Percentiles rank a stretch among this genome's conserved stretches.
phyloP scores from a whole-genome alignment of 176 grass and related monocot genomes.

The Tillandsia leiboldiana region DNA sequence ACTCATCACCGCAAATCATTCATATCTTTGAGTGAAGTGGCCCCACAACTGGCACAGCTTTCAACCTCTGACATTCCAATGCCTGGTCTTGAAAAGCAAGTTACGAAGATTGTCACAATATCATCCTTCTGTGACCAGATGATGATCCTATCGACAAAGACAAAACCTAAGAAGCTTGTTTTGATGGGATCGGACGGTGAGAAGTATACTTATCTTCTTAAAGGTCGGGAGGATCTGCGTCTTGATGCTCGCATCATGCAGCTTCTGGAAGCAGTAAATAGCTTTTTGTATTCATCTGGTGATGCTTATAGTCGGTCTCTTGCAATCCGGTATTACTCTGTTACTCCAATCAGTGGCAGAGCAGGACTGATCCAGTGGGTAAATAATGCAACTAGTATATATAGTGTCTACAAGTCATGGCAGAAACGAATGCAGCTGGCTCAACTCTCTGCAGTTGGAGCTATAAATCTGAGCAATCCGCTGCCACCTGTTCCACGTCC shows the following conservation, averaged over 20 bases:
- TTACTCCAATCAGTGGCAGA: conserved; percentile 84
- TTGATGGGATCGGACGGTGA: conserved; percentile 88
- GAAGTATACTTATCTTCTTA: conserved; percentile 94
- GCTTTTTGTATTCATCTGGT: conserved; percentile 44
- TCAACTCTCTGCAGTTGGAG: conserved; percentile 54
- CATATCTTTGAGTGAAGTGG: conserved; percentile 73
- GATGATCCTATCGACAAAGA: conserved; percentile 90
- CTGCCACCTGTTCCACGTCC: conserved; percentile 78
- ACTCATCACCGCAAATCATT: conserved; percentile 77
- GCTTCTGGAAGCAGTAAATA: conserved; percentile 85
- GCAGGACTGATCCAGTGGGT: conserved; percentile 97
- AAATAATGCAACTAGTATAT: conserved; percentile 91
- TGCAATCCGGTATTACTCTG: conserved; percentile 74
- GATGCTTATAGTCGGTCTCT: conserved; percentile 58
- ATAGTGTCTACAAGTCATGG: conserved; percentile 96
- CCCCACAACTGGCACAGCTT: conserved; percentile 63
- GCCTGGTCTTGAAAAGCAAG: conserved; percentile 98
- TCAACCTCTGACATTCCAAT: conserved; percentile 95
- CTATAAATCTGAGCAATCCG: conserved; percentile 44
- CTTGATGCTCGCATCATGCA: conserved; percentile 98
- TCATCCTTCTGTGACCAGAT: conserved; percentile 79
- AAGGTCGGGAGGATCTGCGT: conserved; percentile 91
- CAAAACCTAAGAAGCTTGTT: conserved; percentile 86
- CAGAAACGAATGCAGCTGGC: conserved; percentile 68
- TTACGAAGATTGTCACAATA: conserved; percentile 43